Base-by-base conservation (phyloP, 805 yeast species). In the Saturnispora diversa region DNA sequence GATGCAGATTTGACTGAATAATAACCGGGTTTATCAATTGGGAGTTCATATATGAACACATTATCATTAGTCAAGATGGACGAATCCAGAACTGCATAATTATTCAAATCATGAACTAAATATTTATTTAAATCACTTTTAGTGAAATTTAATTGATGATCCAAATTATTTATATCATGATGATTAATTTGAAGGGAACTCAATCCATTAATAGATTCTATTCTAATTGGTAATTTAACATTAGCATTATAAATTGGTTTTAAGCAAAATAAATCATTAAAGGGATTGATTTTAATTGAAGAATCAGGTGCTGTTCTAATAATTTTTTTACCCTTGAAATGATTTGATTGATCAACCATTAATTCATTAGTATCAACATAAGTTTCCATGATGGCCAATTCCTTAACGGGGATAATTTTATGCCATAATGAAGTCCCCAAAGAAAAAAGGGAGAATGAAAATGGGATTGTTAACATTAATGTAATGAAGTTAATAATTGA, bases 241-340 rank as follows among this genome's bases (percentile, higher is more conserved):
- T 57, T 52, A 26, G 56, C 51, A 53, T 37, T 56, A 52, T 45
- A 53, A 7, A 43, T 40, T 11, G 55, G 48, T 13, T 73, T 72
- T 32, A 82, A 49, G 62, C 98, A 92, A 45, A 71, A 72, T 4
- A 74, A 67, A 22, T 73, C 76, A 37, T 69, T 74, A 50, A 76
- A 73, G 3, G 96, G 96, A 48, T 88, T 86, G 50, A 92, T 63
- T 52, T 70, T 67, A 4, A 94, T 95, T 0, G 94, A 80, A 32
- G 94, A 82, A 60, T 90, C 97, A 0, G 98, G 97, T 26, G 92
- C 65, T 46, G 84, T 83, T 53, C 88, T 83, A 46, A 92, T 80
- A 1, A 88, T 83, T 53, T 84, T 84, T 31, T 77, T 77, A 32
- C 98, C 98, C 52, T 75, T 81, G 57, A 88, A 82, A 58, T 87